Conservation (phyloP, 768 basidiomycete genomes). For the Termitomyces titanicus region DNA sequence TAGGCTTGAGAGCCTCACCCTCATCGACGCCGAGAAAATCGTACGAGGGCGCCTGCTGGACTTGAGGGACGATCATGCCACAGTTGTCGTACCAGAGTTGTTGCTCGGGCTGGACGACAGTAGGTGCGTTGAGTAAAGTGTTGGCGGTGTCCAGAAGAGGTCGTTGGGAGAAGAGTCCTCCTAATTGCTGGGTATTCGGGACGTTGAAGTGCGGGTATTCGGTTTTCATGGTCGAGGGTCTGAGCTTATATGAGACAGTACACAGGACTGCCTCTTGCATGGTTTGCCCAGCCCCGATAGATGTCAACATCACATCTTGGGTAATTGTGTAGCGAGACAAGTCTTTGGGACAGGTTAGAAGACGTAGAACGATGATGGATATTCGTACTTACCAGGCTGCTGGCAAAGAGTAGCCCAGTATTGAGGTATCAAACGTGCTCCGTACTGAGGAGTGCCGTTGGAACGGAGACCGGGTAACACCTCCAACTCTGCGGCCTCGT, state of each 20-base stretch:
- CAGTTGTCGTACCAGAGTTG: constrained; percentile 9
- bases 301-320: constrained; percentile 18
- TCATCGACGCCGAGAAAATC: constrained; percentile 11
- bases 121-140: constrained; percentile 7
- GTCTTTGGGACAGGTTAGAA: constrained; percentile 8
- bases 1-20: background rate
- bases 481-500: constrained; percentile 19
- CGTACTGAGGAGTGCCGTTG: constrained; percentile 10
- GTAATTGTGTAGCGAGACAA: constrained; percentile 20
- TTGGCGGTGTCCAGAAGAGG: constrained; percentile 13
- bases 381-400: constrained; percentile 13
- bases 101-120: background rate
- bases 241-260: constrained; percentile 15
- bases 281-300: constrained; percentile 7
- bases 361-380: background rate
- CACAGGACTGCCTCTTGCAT: constrained; percentile 12
- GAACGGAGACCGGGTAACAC: constrained; percentile 2
- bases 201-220: constrained; percentile 1
- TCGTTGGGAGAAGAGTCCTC: constrained; percentile 6
- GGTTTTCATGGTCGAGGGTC: constrained; percentile 2
- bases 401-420: constrained; percentile 24
- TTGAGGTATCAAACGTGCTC: constrained; percentile 18
- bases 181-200: background rate
- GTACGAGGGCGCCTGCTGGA: background rate
- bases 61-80: background rate